Conservation (phyloP, 2,329 filamentous ascomycete genomes). For the Sarocladium brachiariae region DNA sequence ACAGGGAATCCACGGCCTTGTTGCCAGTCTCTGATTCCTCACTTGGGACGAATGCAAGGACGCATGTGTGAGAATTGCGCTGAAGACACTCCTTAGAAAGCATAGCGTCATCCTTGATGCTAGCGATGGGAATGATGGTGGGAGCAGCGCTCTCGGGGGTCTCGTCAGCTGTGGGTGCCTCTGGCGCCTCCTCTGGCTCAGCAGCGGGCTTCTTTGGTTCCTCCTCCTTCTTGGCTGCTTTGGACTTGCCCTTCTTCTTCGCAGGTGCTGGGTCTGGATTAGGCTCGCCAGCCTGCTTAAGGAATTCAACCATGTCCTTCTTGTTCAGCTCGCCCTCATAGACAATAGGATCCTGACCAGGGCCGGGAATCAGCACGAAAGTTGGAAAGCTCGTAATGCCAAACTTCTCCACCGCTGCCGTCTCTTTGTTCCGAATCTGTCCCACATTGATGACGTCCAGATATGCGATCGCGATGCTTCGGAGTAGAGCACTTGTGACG, state of each 20-base stretch:
- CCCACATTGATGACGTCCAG: slow-evolving; percentile 71
- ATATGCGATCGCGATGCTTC: slow-evolving; percentile 85
- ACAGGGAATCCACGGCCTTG: slow-evolving; percentile 56
- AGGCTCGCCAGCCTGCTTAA: slow-evolving; percentile 69
- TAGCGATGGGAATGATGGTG: slow-evolving; percentile 52
- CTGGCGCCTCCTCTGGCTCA: slow-evolving; percentile 21
- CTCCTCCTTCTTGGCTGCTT: slow-evolving; percentile 22
- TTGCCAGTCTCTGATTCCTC: slow-evolving; percentile 43
- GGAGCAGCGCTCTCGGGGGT: slow-evolving; percentile 14
- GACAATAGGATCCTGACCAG: slow-evolving; percentile 58
- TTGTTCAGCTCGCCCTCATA: slow-evolving; percentile 86
- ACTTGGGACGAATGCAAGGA: slow-evolving; percentile 65
- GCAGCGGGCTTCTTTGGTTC: slow-evolving; percentile 20
- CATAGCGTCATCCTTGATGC: slow-evolving; percentile 56
- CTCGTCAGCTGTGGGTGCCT: slow-evolving; percentile 22
- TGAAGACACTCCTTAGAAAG: slow-evolving; percentile 67
- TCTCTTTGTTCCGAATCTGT: slow-evolving; percentile 79
- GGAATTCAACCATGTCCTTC: slow-evolving; percentile 70
- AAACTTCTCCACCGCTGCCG: slow-evolving; percentile 63
- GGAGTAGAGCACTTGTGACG: slow-evolving; percentile 73
- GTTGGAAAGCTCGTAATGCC: slow-evolving; percentile 72
- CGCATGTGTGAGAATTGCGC: slow-evolving; percentile 71
- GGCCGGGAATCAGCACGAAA: slow-evolving; percentile 70
- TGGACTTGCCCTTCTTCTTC: slow-evolving; percentile 30
- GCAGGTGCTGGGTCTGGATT: slow-evolving; percentile 63